Conservation (phyloP, 345 rosid genomes). For the Eucalyptus regnans region DNA sequence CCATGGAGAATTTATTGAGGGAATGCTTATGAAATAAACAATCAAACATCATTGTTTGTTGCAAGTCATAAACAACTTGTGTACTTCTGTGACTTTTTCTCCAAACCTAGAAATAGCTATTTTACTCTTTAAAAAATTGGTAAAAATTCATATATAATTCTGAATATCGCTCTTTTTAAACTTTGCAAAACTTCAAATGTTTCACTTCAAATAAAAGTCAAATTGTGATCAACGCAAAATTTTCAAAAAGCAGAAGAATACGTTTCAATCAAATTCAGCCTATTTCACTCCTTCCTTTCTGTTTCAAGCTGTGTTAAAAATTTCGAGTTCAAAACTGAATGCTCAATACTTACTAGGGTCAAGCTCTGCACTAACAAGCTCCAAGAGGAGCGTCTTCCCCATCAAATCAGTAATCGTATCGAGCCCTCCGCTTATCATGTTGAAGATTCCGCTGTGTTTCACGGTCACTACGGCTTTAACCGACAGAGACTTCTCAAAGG, state of each 20-base stretch:
- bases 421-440: conserved; percentile 9
- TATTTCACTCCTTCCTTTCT: not conserved
- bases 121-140: not conserved
- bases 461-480: conserved; percentile 28
- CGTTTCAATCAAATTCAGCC: not conserved
- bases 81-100: not conserved
- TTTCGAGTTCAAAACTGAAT: not conserved
- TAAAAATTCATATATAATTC: not conserved
- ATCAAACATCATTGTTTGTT: not conserved
- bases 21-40: not conserved
- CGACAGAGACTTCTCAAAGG: not conserved
- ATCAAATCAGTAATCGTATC: conserved; percentile 32
- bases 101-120: not conserved
- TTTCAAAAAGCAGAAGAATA: not conserved
- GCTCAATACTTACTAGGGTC: conserved; percentile 29
- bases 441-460: conserved; percentile 10
- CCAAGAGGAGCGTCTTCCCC: conserved; percentile 33
- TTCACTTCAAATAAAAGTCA: not conserved
- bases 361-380: conserved; percentile 46
- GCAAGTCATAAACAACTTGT: not conserved
- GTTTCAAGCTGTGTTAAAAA: not conserved
- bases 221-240: not conserved
- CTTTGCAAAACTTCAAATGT: not conserved
- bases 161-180: not conserved
- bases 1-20: not conserved